Conservation (phyloP, 2,329 filamentous ascomycete species). For the Neonectria ditissima region DNA sequence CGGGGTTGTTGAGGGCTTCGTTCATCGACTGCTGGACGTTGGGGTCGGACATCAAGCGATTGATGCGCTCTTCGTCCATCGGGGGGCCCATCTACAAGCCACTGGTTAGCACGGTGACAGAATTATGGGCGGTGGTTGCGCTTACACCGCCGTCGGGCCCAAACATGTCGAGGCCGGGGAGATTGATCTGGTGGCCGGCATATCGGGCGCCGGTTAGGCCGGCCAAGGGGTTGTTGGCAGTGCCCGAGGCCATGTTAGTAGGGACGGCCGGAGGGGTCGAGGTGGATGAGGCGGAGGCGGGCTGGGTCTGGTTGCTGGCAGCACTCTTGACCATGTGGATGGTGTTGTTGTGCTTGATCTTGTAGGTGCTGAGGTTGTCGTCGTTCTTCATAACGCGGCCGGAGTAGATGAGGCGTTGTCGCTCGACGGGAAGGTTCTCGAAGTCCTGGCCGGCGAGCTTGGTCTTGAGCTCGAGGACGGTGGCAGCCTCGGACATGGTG, state of each 20-base stretch:
- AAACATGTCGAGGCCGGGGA: constrained; percentile 90
- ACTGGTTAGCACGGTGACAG: constrained; percentile 25
- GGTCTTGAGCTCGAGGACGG: constrained; percentile 87
- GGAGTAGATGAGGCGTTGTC: constrained; percentile 97
- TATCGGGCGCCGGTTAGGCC: constrained; percentile 93
- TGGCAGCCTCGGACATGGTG: constrained; percentile 81
- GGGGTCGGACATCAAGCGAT: constrained; percentile 88
- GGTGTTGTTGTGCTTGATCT: constrained; percentile 96
- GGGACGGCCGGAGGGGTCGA: constrained; percentile 62
- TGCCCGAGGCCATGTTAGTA: constrained; percentile 83
- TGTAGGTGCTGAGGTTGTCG: constrained; percentile 86
- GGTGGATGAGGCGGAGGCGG: constrained; percentile 55
- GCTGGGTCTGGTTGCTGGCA: constrained; percentile 77
- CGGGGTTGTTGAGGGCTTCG: constrained; percentile 95
- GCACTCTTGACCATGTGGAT: constrained; percentile 97
- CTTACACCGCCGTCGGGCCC: constrained; percentile 94
- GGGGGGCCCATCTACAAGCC: constrained; percentile 85
- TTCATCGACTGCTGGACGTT: constrained; percentile 89
- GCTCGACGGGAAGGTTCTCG: constrained; percentile 87
- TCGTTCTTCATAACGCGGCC: constrained; percentile 96
- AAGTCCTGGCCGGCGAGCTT: constrained; percentile 85
- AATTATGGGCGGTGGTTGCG: constrained; percentile 41
- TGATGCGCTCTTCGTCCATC: constrained; percentile 81
- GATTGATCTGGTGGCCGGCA: constrained; percentile 84
- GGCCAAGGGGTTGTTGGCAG: constrained; percentile 89